A percentile compares a stretch with the other conserved stretches of the same genome.
These are phyloP conservation scores for Diutina scorzettiae DNA, from an alignment of 1,139 yeast genomes.

Conservation along the genomic window DNA sequence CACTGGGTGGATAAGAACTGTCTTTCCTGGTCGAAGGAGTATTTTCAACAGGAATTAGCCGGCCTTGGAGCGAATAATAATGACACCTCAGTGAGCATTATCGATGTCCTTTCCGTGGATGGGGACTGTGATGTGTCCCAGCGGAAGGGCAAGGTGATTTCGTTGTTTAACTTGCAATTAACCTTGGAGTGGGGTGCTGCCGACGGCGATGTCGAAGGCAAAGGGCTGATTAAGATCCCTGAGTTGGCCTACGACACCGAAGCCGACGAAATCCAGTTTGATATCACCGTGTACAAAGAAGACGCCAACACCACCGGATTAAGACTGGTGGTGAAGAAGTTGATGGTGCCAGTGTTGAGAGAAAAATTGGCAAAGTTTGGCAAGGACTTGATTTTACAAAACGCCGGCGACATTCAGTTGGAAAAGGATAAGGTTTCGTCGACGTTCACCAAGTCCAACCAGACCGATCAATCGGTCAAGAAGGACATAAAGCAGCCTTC, in stretches of 20 bases:
- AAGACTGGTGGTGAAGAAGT: slow-evolving; percentile 40
- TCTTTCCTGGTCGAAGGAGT: slow-evolving; percentile 75
- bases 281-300: slow-evolving; percentile 55
- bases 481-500: not conserved
- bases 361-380: slow-evolving; percentile 54
- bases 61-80: slow-evolving; percentile 30
- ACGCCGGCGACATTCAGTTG: slow-evolving; percentile 83
- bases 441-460: slow-evolving; percentile 54
- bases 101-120: slow-evolving; percentile 53
- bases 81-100: slow-evolving; percentile 27
- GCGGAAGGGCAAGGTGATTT: slow-evolving; percentile 92
- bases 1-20: slow-evolving; percentile 99
- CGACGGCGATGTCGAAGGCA: slow-evolving; percentile 20
- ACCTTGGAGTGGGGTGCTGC: slow-evolving; percentile 44
- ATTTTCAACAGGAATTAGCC: slow-evolving; percentile 50
- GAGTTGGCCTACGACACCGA: slow-evolving; percentile 94
- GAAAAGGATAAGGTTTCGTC: slow-evolving; percentile 54
- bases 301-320: slow-evolving; percentile 40
- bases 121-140: slow-evolving; percentile 97
- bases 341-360: slow-evolving; percentile 62
- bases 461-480: slow-evolving; percentile 12
- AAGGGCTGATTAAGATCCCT: slow-evolving; percentile 72
- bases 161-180: slow-evolving; percentile 71
- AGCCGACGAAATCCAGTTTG: slow-evolving; percentile 74
- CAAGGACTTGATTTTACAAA: slow-evolving; percentile 55